These are phyloP conservation scores for Xylaria sp. DNA, from an alignment of 2,329 filamentous ascomycete species.

Conservation along the genomic window DNA sequence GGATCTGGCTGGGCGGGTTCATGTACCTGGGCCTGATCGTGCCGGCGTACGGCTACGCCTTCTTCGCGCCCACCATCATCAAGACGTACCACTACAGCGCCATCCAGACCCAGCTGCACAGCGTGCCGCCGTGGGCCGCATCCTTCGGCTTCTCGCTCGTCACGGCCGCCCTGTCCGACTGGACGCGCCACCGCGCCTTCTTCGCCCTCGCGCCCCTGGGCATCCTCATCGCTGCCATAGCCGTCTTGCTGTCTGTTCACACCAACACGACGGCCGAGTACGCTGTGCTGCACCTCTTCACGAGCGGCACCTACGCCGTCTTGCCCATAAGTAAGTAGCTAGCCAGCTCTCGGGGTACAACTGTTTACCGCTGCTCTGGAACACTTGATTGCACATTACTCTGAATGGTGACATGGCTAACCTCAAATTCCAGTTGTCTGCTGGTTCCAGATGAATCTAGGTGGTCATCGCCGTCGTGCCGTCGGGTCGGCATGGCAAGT, in stretches of 20 bases:
- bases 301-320: slow-evolving; percentile 83
- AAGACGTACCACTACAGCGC: slow-evolving; percentile 70
- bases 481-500: slow-evolving; percentile 82
- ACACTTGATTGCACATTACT: neutral
- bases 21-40: slow-evolving; percentile 87
- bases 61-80: slow-evolving; percentile 80
- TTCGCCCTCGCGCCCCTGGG: slow-evolving; percentile 77
- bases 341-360: neutral
- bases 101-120: slow-evolving; percentile 68
- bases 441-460: slow-evolving; percentile 85
- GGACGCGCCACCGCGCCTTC: slow-evolving; percentile 75
- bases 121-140: slow-evolving; percentile 69
- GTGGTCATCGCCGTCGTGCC: slow-evolving; percentile 74
- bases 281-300: slow-evolving; percentile 82
- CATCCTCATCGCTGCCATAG: slow-evolving; percentile 79
- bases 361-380: neutral
- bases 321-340: slow-evolving; percentile 75
- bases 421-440: slow-evolving; percentile 64
- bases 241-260: slow-evolving; percentile 78
- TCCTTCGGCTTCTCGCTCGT: slow-evolving; percentile 84
- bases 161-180: slow-evolving; percentile 78
- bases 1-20: slow-evolving; percentile 77
- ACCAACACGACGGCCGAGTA: slow-evolving; percentile 76
- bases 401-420: neutral
- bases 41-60: slow-evolving; percentile 81